Evolutionary conservation across 2,329 filamentous ascomycete species (phyloP), one percentile per base, ranked within the genome.

Genomic region (Fusarium illudens): DNA sequence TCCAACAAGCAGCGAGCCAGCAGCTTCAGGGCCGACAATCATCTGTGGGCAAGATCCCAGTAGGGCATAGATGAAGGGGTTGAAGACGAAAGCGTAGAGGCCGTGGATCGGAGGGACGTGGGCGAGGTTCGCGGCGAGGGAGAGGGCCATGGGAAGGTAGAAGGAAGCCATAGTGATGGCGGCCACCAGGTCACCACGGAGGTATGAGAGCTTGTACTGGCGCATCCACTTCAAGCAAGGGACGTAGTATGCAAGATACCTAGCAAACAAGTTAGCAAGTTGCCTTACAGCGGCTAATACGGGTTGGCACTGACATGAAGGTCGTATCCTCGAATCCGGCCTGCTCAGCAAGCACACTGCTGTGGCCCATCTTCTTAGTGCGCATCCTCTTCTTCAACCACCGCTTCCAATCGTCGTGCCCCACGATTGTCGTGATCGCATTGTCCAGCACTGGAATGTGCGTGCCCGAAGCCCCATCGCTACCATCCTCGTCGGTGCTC

Each of bases 161-260:
- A 99, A 96, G 25, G 94, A 97, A n/a, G 95, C 93, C 82, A 99
- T 91, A n/a, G 96, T 98, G 66, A 98, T 78, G 50, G 95, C 94
- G 9, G 95, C 91, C 13, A 97, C 84, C 17, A 98, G 81, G 78
- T 99, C 96, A 49, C 96, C 96, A 71, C 90, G 88, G 49, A 98
- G 79, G 79, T 92, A 97, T 4, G 88, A 87, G 86, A 89, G 90
- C 71, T 87, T 89, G 79, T 99, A 99, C 80, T 97, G 93, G 54
- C 84, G 85, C 65, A 97, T 90, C 96, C 96, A 99, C 68, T 91
- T 94, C 69, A 97, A 82, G 65, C 94, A 92, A 0, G 96, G 96
- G 46, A 99, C 84, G 77, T 99, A 99, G 82, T 99, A 98, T 4
- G 91, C 89, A 64, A 97, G 80, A 76, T 98, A 97, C 88, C 91